A percentile compares a stretch with the other conserved stretches of the same genome.
Evolutionary conservation across 331 rosid species (phyloP).

Genomic region (Rhamnella rubrinervis): DNA sequence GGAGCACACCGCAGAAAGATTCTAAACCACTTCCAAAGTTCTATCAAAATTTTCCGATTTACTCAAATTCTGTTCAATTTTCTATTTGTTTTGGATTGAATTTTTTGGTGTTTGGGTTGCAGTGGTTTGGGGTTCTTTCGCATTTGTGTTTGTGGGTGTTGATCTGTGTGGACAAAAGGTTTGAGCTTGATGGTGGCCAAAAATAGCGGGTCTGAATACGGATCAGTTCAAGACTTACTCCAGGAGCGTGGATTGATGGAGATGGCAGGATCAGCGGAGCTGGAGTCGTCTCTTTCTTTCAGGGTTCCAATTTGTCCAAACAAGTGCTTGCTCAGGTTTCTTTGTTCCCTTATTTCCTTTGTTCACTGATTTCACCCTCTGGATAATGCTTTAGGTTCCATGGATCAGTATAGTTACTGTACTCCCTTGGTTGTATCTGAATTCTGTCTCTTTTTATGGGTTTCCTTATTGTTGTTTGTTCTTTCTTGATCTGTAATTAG

Average conservation of each 20-base stretch:
- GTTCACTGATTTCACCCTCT: not conserved
- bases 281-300: constrained; percentile 78
- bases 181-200: not conserved
- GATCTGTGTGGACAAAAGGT: constrained; percentile 29
- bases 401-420: constrained; percentile 4
- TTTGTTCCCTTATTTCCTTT: not conserved
- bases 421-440: not conserved
- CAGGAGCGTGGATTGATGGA: constrained; percentile 82
- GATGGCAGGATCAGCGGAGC: constrained; percentile 90
- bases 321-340: constrained; percentile 75
- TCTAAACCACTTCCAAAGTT: not conserved
- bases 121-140: not conserved
- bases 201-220: constrained; percentile 52
- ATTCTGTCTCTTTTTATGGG: not conserved
- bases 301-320: constrained; percentile 72
- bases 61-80: not conserved
- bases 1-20: too few species aligned
- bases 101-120: not conserved
- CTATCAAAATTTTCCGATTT: not conserved
- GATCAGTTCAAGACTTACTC: constrained; percentile 78
- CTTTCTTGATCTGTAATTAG: too few species aligned
- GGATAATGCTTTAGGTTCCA: not conserved
- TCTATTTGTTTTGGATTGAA: not conserved
- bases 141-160: constrained; percentile 9
- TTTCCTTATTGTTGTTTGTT: not conserved